Evolutionary conservation across 73 alveolate species (phyloP), one percentile per base, ranked within the genome.

Genomic region (Paramecium caudatum): DNA sequence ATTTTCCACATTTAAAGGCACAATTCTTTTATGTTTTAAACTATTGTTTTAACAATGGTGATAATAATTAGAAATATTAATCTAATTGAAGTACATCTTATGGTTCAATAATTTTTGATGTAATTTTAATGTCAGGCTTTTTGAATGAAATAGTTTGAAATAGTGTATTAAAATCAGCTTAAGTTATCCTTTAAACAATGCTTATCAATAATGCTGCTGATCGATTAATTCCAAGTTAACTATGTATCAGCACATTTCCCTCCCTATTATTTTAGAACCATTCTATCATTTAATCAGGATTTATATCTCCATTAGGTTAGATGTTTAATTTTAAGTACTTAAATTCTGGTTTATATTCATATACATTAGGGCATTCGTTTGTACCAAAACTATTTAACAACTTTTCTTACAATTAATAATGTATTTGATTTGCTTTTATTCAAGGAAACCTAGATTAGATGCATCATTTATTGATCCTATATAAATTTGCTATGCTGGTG

Each of bases 381-480:
- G 86, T 37, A 69, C 86, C 86, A 27, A 62, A 62, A 27, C 43
- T 34, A 33, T 69, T 16, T 21, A 36, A 15, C n/a, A 3, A 36
- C n/a, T 32, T 13, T 15, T 21, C 33, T 36, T 69, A 69, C 86
- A 69, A 69, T 69, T 69, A 34, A 69, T 69, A 39, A 69, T 69
- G 17, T 16, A 39, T 12, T 69, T 69, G 55, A 69, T 69, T 69
- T 69, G 62, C 16, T 69, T 69, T 69, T 33, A 69, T 43, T 69
- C 45, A 19, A 69, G 61, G 25, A 34, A 69, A 3, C 37, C 6
- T 37, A 69, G 12, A 39, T 69, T 69, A 15, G 86, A 36, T 5
- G 86, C 86, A 69, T 69, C 86, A 19, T 69, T 69, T 34, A 37
- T 37, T n/a, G 63, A 36, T 34, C 86, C 86, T 16, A 69, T 15